Percentiles rank a stretch among this genome's conserved stretches.
Conservation (phyloP, 306 rosid species). For the Clitoria ternatea region DNA sequence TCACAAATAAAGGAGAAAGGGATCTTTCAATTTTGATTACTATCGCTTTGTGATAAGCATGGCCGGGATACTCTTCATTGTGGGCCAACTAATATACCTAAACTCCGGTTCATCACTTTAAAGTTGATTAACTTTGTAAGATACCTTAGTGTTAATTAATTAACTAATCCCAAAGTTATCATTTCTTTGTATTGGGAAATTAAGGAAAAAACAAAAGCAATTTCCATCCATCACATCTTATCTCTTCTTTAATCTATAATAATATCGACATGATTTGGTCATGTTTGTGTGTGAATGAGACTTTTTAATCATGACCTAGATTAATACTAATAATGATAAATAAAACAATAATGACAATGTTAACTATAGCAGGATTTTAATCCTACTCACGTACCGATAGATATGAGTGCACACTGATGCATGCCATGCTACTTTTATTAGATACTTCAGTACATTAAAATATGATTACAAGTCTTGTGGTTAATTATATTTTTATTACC, state of each 20-base stretch:
- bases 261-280: slow-evolving; percentile 2
- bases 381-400: neutral
- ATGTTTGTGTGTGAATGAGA: slow-evolving; percentile 24
- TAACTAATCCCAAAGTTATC: neutral
- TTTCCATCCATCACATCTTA: slow-evolving; percentile 10
- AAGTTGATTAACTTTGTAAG: slow-evolving; percentile 19
- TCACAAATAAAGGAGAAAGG: neutral
- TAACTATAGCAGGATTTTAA: neutral
- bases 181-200: neutral
- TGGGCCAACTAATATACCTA: slow-evolving; percentile 21
- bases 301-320: slow-evolving; percentile 1
- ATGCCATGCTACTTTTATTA: slow-evolving; percentile 19
- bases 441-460: neutral
- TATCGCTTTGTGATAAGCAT: slow-evolving; percentile 23
- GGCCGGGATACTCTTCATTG: neutral
- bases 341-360: neutral
- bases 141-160: slow-evolving; percentile 22
- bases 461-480: neutral
- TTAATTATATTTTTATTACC: neutral
- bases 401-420: slow-evolving; percentile 4
- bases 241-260: slow-evolving; percentile 19
- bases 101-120: slow-evolving; percentile 4
- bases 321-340: neutral
- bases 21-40: slow-evolving; percentile 1
- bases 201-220: slow-evolving; percentile 4